These are phyloP conservation scores for Venturiaceae sp. DNA, from an alignment of 2,329 filamentous ascomycete genomes.

Conservation along the genomic window DNA sequence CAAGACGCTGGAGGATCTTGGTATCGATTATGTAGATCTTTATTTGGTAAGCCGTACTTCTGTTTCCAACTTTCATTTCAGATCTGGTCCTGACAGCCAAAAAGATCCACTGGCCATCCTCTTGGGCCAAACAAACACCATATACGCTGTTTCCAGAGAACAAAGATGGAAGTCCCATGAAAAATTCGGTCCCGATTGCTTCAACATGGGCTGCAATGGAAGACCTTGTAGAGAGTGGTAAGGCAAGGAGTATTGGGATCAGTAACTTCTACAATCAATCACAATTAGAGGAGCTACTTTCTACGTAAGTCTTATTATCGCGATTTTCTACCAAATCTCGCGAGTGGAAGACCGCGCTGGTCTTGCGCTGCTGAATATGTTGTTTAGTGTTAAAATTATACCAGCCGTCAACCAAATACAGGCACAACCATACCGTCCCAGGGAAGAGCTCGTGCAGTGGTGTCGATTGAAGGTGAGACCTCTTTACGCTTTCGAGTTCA, in stretches of 20 bases:
- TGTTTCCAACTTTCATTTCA: neutral
- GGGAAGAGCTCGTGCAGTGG: constrained; percentile 37
- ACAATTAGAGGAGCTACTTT: constrained; percentile 9
- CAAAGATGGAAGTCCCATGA: constrained; percentile 1
- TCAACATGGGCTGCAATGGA: constrained; percentile 37
- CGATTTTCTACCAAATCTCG: neutral
- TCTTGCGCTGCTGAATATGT: constrained; percentile 53
- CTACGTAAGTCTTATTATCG: constrained; percentile 20
- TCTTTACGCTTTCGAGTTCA: neutral
- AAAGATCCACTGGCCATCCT: constrained; percentile 5
- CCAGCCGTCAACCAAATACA: constrained; percentile 75
- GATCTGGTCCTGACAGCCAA: neutral
- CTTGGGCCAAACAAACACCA: neutral
- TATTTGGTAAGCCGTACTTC: neutral
- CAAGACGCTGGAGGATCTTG: constrained; percentile 38
- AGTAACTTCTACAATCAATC: constrained; percentile 75
- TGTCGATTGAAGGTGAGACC: constrained; percentile 16
- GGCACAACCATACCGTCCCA: constrained; percentile 61
- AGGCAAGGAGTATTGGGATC: constrained; percentile 72
- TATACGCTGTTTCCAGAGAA: too few species aligned
- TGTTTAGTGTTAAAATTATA: constrained; percentile 46
- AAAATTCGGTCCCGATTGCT: constrained; percentile 22
- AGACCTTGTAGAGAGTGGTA: constrained; percentile 57
- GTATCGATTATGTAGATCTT: constrained; percentile 41
- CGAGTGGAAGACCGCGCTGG: constrained; percentile 31